Evolutionary conservation across 1,284 basidiomycete genomes (phyloP), one percentile per base, ranked within the genome.

Genomic region (Tremellales sp.): DNA sequence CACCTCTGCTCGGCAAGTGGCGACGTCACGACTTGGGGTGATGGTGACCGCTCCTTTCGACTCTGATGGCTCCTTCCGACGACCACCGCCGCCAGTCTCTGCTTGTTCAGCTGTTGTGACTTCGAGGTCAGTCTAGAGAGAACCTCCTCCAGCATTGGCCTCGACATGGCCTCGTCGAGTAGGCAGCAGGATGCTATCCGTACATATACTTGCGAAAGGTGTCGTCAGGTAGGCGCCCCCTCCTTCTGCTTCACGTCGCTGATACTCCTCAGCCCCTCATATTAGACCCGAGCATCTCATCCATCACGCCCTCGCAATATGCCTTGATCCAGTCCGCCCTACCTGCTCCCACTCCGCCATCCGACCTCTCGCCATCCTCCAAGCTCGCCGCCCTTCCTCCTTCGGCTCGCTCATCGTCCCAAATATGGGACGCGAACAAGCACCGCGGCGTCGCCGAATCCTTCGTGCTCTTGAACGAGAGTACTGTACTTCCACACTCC

Each of bases 391-490:
- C 77, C 28, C 73, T 84, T 3, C 79, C 83, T 9, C 76, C 81
- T 22, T 74, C 82, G 13, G 72, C 80, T 5, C 46, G 48, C 13
- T 34, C 51, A 1, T 50, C 52, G 0, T 62, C 63, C 1, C 47
- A 54, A 21, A 55, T 66, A 40, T 71, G 69, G 75, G 77, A 27
- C 82, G 83, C 66, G 68, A 78, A 54, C 80, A 14, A 13, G 48
- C 31, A 27, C 32, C n/a, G 12, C 19, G 41, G 42, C 32, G 63
- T 66, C 4, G 84, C 81, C 50, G 90, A 93, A 69, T 91, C 87
- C 27, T 95, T 90, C 70, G 86, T 95, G 53, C 79, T 95, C 38
- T 76, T 94, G 13, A 86, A 89, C 62, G 87, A 91, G 60, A 88
- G 86, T 19, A 61, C 77, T 83, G 43, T 79, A 83, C 63, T 77